Percentiles rank a stretch among this genome's conserved stretches.
Evolutionary conservation across 2,329 filamentous ascomycete species (phyloP).

Genomic region (Elsinoe australis): DNA sequence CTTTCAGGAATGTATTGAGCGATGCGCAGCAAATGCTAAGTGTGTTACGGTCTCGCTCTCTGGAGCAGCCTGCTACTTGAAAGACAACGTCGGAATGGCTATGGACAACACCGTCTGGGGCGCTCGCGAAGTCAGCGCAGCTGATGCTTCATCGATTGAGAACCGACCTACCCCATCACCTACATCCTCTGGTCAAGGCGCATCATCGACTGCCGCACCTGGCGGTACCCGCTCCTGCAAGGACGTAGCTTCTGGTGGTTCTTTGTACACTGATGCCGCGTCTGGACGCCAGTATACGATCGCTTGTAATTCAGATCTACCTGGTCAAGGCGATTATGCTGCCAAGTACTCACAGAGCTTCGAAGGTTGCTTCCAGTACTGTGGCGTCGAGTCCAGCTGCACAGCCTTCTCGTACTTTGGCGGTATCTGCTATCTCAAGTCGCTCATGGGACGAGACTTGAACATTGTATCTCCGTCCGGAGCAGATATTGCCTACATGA

Average conservation of each 20-base stretch:
- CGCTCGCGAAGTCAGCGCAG: not conserved
- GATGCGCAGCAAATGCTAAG: constrained; percentile 22
- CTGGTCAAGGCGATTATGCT: constrained; percentile 15
- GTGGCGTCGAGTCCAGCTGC: constrained; percentile 1
- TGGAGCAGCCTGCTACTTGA: constrained; percentile 26
- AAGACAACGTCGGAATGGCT: constrained; percentile 20
- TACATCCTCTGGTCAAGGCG: not conserved
- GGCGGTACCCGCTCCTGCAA: constrained; percentile 1
- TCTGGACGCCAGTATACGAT: constrained; percentile 6
- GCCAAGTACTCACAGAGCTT: constrained; percentile 10
- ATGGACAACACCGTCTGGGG: constrained; percentile 18
- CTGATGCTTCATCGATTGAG: constrained; percentile 3
- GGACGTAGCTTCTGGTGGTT: not conserved
- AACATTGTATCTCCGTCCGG: constrained; percentile 5
- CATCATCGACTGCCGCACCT: constrained; percentile 1
- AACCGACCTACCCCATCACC: constrained; percentile 1
- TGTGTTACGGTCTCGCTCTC: constrained; percentile 24
- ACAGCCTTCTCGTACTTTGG: constrained; percentile 14
- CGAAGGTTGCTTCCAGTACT: constrained; percentile 11
- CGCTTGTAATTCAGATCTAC: constrained; percentile 8
- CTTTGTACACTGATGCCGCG: not conserved
- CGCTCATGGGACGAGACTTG: not conserved
- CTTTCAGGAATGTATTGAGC: constrained; percentile 24
- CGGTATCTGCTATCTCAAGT: constrained; percentile 15
- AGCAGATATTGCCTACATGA: constrained; percentile 12